These are phyloP conservation scores for Lomentospora prolificans DNA, from an alignment of 2,329 filamentous ascomycete species.

Conservation along the genomic window DNA sequence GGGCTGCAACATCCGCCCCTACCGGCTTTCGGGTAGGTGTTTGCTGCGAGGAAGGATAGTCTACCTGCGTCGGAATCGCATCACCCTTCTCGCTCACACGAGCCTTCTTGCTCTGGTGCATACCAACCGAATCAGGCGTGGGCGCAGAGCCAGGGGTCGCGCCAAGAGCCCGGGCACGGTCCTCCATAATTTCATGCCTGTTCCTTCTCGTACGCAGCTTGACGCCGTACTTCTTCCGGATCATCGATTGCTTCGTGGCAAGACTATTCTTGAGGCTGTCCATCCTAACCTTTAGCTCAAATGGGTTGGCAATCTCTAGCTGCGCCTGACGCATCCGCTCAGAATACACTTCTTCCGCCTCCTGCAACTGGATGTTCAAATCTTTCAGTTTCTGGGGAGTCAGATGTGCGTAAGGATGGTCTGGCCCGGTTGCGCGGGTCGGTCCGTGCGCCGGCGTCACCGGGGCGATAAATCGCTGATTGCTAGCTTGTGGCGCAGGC, in stretches of 20 bases:
- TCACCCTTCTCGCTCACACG: conserved; percentile 12
- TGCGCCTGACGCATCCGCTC: not conserved
- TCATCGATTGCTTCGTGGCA: conserved; percentile 45
- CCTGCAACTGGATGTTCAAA: conserved; percentile 17
- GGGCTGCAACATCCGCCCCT: conserved; percentile 17
- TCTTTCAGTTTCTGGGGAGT: conserved; percentile 17
- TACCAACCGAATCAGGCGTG: not conserved
- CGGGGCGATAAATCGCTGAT: too few relatives aligned
- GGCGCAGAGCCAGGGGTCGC: not conserved
- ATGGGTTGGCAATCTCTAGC: not conserved
- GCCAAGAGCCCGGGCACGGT: conserved; percentile 10
- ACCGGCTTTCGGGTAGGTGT: conserved; percentile 8
- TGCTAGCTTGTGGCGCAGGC: too few relatives aligned
- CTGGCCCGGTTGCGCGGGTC: not conserved
- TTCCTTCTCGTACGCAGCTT: conserved; percentile 39
- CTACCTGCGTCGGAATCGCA: conserved; percentile 1
- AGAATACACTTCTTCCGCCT: conserved; percentile 16
- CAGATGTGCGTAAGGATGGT: conserved; percentile 37
- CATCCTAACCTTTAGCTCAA: conserved; percentile 19
- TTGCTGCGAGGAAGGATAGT: not conserved
- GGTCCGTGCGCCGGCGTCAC: not conserved
- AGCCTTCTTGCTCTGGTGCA: conserved; percentile 17
- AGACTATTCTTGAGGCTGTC: conserved; percentile 40
- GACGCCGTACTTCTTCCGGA: conserved; percentile 49
- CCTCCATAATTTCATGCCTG: conserved; percentile 33